These are phyloP conservation scores for Senecio squalidus DNA, from an alignment of 140 eudicot species.

Conservation along the genomic window DNA sequence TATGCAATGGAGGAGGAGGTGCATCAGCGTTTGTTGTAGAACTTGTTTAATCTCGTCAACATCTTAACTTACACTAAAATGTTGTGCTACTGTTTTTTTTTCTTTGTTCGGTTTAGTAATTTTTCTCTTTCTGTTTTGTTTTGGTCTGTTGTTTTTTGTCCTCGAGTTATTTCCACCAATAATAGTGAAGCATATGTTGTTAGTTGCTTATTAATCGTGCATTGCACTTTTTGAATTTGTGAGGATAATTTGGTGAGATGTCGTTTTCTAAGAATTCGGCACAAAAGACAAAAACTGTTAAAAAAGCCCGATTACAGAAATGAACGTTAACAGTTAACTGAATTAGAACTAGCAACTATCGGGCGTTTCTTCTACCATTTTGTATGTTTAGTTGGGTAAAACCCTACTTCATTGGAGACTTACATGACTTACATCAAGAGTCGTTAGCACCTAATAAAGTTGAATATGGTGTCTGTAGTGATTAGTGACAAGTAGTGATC, in stretches of 20 bases:
- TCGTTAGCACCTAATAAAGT: not conserved
- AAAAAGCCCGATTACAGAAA: not conserved
- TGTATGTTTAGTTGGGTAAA: not conserved
- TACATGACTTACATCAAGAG: not conserved
- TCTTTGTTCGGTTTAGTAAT: not conserved
- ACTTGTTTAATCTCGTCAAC: slow-evolving; percentile 37
- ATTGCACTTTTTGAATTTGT: slow-evolving; percentile 6
- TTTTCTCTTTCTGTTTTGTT: not conserved
- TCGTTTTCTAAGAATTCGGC: not conserved
- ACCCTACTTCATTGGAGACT: not conserved
- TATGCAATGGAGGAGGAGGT: slow-evolving; percentile 96
- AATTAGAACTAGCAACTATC: not conserved
- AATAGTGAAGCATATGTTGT: slow-evolving; percentile 6
- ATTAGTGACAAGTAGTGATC: too few species aligned
- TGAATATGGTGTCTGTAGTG: too few species aligned
- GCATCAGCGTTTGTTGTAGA: slow-evolving; percentile 86
- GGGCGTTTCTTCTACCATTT: not conserved
- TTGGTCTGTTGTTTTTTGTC: not conserved
- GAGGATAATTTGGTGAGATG: not conserved
- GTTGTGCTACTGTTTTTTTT: slow-evolving; percentile 9
- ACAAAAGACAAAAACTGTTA: not conserved
- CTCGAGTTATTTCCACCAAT: not conserved
- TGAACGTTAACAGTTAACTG: not conserved
- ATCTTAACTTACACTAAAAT: not conserved
- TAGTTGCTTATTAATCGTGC: slow-evolving; percentile 19